phyloP scores from a whole-genome alignment of 495 filamentous ascomycete genomes.

The Lasiosphaeriaceae sp. region DNA sequence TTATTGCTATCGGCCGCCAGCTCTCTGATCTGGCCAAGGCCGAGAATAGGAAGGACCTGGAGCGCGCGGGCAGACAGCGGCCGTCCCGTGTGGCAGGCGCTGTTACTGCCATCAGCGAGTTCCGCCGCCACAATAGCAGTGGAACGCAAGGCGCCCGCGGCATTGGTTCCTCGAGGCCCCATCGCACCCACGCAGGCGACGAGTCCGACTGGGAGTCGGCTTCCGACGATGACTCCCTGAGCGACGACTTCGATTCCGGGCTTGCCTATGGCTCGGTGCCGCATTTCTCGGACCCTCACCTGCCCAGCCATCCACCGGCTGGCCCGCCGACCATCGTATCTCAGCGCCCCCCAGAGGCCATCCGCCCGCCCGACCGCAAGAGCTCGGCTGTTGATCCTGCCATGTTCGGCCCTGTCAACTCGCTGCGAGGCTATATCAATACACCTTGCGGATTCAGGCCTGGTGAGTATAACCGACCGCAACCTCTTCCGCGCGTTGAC shows the following conservation, averaged over 20 bases:
- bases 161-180: constrained; percentile 34
- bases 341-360: constrained; percentile 23
- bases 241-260: constrained; percentile 35
- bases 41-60: constrained; percentile 40
- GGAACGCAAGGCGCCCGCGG: constrained; percentile 21
- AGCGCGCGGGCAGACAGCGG: constrained; percentile 33
- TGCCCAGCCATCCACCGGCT: constrained; percentile 8
- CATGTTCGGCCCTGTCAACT: constrained; percentile 52
- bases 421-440: constrained; percentile 46
- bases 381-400: constrained; percentile 48
- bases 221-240: constrained; percentile 40
- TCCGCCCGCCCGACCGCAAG: constrained; percentile 35
- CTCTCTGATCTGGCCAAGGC: constrained; percentile 42
- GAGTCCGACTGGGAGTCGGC: constrained; percentile 46
- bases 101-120: constrained; percentile 32
- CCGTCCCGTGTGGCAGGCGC: constrained; percentile 37
- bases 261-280: constrained; percentile 45
- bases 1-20: constrained; percentile 42
- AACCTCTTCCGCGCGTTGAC: constrained; percentile 4
- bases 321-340: constrained; percentile 19
- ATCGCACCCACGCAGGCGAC: constrained; percentile 24
- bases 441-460: constrained; percentile 47
- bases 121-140: constrained; percentile 27
- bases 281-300: constrained; percentile 24
- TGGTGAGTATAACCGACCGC: constrained; percentile 18